phyloP scores from a whole-genome alignment of 2,329 filamentous ascomycete genomes.

The Trichophyton equinum region DNA sequence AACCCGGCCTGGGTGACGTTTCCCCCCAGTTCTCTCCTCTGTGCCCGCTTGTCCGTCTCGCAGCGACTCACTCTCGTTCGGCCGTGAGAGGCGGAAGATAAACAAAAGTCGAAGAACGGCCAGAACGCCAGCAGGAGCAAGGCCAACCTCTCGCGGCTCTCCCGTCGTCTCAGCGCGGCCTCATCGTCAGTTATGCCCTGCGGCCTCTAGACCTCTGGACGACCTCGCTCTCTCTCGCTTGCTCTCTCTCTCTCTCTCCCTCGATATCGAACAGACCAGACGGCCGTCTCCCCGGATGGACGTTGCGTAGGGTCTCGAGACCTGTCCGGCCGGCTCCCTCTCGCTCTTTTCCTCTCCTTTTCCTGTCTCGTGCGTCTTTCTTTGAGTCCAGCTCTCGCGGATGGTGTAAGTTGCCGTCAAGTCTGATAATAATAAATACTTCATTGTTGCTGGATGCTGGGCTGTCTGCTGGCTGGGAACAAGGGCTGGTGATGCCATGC shows the following conservation, averaged over 20 bases:
- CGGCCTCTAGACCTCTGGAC: not conserved
- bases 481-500: not conserved
- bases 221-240: not conserved
- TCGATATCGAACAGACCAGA: too few species aligned
- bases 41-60: not conserved
- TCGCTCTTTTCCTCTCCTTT: not conserved
- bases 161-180: not conserved
- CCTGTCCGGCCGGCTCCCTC: not conserved
- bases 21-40: not conserved
- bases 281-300: slow-evolving; percentile 7
- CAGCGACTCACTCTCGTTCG: not conserved
- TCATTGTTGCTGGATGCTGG: not conserved
- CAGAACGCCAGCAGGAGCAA: too few species aligned
- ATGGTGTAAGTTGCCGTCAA: slow-evolving; percentile 3
- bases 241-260: not conserved
- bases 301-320: slow-evolving; percentile 4
- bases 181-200: not conserved
- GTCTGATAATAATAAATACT: not conserved
- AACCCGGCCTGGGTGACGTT: not conserved
- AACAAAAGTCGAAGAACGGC: too few species aligned
- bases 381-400: not conserved
- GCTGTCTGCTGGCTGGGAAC: not conserved
- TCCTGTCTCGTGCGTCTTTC: not conserved
- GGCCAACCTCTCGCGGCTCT: not conserved
- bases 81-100: not conserved